Base-by-base conservation (phyloP, 768 basidiomycete species). In the Chiua virens region DNA sequence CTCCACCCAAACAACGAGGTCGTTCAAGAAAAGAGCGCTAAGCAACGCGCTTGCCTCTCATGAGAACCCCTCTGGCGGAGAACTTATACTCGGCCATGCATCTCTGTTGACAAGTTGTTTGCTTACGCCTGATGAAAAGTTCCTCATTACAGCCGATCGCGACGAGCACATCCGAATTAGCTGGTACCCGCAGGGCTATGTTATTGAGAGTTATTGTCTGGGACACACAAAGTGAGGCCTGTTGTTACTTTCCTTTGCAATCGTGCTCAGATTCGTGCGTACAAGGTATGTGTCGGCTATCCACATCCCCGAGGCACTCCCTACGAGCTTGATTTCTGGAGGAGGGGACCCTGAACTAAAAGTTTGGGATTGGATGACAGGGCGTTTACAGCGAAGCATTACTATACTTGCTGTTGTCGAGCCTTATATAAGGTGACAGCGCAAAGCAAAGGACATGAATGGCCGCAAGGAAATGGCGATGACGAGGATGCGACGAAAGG, bases 91-190 rank as follows among this genome's bases (percentile, higher is more conserved):
- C 0, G 96, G 97, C 9, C 97, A 99, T 63, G 83, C 88, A 2
- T 97, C 94, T 13, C 81, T 92, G 37, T 70, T 98, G 50, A 96
- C 87, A 11, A 70, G 78, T 1, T 86, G 89, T 66, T 61, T 86
- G 39, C 79, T 96, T 48, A 79, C 85, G 0, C 65, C 69, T 0
- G 85, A 90, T 61, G 83, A 86, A 58, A 78, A 76, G 46, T 85
- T 78, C 63, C 85, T 99, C 61, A 79, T 98, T 56, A 92, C 93
- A 0, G 87, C 92, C 0, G 97, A 98, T 64, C 74, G 97, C 40
- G 97, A 99, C 63, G 97, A 98, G 65, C 97, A 98, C 64, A 87
- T 99, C 45, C 79, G 97, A 47, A 80, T 96, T 15, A 94, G 90
- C 61, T 82, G 89, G 81, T 98, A 80, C 63, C 97, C 97, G 0